Conservation (phyloP, 176 grass and related monocot genomes). For the Juncus effusus region DNA sequence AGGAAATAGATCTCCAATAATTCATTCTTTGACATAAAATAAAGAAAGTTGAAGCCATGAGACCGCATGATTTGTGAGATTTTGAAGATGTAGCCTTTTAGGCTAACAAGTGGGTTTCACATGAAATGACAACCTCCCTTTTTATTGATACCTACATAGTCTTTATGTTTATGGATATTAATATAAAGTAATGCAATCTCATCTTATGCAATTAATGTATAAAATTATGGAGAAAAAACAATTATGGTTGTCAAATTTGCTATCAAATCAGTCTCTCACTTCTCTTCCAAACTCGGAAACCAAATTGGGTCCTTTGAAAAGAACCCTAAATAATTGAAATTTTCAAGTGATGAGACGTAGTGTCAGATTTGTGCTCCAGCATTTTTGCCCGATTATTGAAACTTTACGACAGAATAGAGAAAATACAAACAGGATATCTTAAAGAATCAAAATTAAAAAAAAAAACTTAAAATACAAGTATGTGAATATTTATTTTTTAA, state of each 20-base stretch:
- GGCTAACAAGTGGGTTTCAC: slow-evolving; percentile 26
- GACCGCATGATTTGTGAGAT: slow-evolving; percentile 9
- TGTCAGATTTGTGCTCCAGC: too few relatives aligned
- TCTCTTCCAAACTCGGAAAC: not conserved
- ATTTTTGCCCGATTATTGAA: too few relatives aligned
- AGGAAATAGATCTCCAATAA: too few relatives aligned
- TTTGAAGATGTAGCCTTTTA: not conserved
- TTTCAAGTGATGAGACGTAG: too few relatives aligned
- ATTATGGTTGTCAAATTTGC: not conserved
- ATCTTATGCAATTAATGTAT: not conserved
- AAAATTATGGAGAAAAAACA: not conserved
- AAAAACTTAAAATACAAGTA: too few relatives aligned
- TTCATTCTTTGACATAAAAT: not conserved
- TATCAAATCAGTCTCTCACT: not conserved
- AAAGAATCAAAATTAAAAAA: too few relatives aligned
- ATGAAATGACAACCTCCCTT: slow-evolving; percentile 5
- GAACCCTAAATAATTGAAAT: not conserved
- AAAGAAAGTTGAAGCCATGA: slow-evolving; percentile 8
- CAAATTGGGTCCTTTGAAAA: slow-evolving; percentile 1
- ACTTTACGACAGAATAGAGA: too few relatives aligned
- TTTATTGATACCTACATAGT: not conserved
- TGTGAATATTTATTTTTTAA: too few relatives aligned
- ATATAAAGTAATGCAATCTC: not conserved
- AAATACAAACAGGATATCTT: too few relatives aligned
- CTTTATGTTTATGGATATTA: not conserved